Base-by-base conservation (phyloP, 352 stramenopile genomes). In the Globisporangium perplexum region DNA sequence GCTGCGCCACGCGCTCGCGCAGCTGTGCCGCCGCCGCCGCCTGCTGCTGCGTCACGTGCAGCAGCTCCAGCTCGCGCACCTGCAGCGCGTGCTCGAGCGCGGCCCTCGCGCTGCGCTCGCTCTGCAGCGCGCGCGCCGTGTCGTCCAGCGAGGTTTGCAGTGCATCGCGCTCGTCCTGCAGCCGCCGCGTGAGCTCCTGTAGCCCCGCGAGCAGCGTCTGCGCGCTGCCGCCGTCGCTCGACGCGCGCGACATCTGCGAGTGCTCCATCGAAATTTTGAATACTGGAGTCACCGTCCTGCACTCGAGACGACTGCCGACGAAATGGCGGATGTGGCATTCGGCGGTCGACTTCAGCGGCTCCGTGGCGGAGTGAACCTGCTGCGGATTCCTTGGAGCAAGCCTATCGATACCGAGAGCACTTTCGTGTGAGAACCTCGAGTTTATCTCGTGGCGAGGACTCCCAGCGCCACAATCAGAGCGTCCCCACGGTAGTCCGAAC, bases 101-200 rank as follows among this genome's bases (percentile, higher is more conserved):
- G 7, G 59, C 52, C 20, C 63, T 55, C 20, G 67, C 57, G 3
- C 68, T 54, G 7, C 68, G 67, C 63, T 83, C 75, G 54, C 71
- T 62, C 11, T 58, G 57, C 46, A 88, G 57, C 10, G 69, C 62
- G 28, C 60, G 75, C 47, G 62, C 77, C 15, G 86, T 51, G 36
- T 86, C 67, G 15, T 88, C 77, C 28, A 85, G 65, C 48, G 77
- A 62, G 11, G 50, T 47, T 7, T 72, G 65, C 14, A 90, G 53
- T 5, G 67, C 60, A 41, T 88, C 74, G 2, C 74, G 63, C 65
- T 90, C 77, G 11, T 86, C 69, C 55, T 90, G 77, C 7, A 90
- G 55, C 10, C 63, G 50, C n/a, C 66, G 57, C n/a, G 75, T 88
- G 47, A 88, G 62, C 60, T 85, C 66, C 43, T 81, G 75, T 20